Evolutionary conservation across 139 green algal genomes (phyloP).

Genomic region (Nannochloris sp.): DNA sequence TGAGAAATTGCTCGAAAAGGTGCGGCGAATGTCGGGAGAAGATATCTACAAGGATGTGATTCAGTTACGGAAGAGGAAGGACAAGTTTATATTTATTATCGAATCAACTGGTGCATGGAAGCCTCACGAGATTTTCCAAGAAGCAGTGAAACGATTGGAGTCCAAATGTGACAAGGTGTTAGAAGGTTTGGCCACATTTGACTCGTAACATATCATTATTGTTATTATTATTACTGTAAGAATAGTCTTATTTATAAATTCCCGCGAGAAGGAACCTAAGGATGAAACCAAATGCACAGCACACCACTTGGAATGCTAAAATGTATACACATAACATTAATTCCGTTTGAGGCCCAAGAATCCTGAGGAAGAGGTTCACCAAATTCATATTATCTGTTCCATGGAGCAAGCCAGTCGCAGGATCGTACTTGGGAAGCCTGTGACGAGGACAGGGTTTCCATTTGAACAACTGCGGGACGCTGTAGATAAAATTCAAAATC

Average conservation of each 20-base stretch:
- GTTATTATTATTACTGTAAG: conserved; percentile 1
- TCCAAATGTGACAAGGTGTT: conserved; percentile 68
- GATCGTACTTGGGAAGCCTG: conserved; percentile 81
- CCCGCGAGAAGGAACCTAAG: conserved; percentile 44
- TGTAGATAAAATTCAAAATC: conserved; percentile 98
- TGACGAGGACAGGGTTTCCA: conserved; percentile 90
- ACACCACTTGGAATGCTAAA: conserved; percentile 68
- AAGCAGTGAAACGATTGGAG: conserved; percentile 58
- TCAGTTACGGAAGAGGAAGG: conserved; percentile 74
- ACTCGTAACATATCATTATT: conserved; percentile 3
- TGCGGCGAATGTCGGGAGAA: conserved; percentile 46
- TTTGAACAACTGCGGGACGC: conserved; percentile 91
- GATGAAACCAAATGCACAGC: conserved; percentile 54
- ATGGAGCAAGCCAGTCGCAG: conserved; percentile 61
- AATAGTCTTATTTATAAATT: conserved; percentile 57
- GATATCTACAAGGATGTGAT: conserved; percentile 44
- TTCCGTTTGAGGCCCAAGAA: conserved; percentile 76
- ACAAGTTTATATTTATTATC: conserved; percentile 98
- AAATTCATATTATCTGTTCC: conserved; percentile 86
- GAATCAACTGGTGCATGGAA: conserved; percentile 75
- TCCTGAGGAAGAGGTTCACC: conserved; percentile 83
- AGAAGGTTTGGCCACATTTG: conserved; percentile 33
- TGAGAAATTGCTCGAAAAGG: conserved; percentile 53
- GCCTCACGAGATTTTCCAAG: conserved; percentile 58
- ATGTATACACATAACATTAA: conserved; percentile 73